Evolutionary conservation across 352 stramenopile species (phyloP).

Genomic region (Globisporangium lucens): DNA sequence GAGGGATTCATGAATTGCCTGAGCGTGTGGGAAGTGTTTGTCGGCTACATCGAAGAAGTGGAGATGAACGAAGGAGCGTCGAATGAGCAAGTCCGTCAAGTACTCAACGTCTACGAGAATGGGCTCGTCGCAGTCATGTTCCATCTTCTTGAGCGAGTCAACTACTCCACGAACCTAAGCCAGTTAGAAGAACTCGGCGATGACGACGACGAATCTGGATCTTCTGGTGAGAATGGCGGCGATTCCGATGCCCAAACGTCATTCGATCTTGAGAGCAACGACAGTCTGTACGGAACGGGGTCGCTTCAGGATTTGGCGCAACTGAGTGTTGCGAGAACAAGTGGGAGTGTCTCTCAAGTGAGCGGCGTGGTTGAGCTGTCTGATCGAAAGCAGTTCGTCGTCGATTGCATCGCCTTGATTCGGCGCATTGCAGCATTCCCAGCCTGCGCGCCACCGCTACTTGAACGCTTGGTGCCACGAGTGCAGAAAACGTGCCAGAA

Average conservation of each 20-base stretch:
- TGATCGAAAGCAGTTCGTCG: constrained; percentile 67
- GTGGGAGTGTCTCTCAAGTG: constrained; percentile 23
- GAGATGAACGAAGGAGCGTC: constrained; percentile 64
- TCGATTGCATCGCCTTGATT: constrained; percentile 71
- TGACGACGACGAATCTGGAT: constrained; percentile 30
- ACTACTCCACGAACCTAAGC: constrained; percentile 57
- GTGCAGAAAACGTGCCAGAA: constrained; percentile 42
- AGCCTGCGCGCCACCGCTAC: constrained; percentile 43
- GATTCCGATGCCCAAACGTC: constrained; percentile 31
- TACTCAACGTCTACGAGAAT: constrained; percentile 66
- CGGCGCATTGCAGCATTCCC: constrained; percentile 64
- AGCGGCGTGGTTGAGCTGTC: constrained; percentile 49
- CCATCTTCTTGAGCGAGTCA: constrained; percentile 68
- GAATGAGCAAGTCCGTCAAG: constrained; percentile 41
- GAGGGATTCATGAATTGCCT: constrained; percentile 78
- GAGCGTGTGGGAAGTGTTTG: constrained; percentile 80
- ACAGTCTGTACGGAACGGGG: constrained; percentile 40
- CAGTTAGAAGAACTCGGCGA: constrained; percentile 66
- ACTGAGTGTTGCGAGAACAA: constrained; percentile 41
- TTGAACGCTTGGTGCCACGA: constrained; percentile 45
- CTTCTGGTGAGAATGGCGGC: constrained; percentile 20
- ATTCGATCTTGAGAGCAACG: constrained; percentile 35
- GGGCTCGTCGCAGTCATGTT: constrained; percentile 74
- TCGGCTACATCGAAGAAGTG: constrained; percentile 76
- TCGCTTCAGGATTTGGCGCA: constrained; percentile 76